Evolutionary conservation across 2,329 filamentous ascomycete species (phyloP), one percentile per base, ranked within the genome.

Genomic region (Plectosphaerella cucumerina): DNA sequence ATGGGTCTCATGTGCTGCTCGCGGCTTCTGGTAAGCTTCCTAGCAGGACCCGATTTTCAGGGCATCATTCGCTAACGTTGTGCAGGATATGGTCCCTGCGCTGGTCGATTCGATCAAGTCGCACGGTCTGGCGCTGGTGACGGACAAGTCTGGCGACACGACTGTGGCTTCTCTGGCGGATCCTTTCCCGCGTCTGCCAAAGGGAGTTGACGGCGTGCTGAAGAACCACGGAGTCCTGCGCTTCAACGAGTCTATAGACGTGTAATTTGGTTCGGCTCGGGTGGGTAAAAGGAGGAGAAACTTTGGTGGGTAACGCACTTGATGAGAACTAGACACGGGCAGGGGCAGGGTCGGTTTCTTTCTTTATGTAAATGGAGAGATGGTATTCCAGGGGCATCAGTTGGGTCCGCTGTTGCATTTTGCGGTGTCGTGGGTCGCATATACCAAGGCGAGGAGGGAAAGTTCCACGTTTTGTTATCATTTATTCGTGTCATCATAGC

Each of bases 1-100:
- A 99, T 99, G 94, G 94, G 94, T 3, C 68, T 99, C 62, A 89
- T 97, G 53, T 97, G 92, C 71, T 91, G 86, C 59, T 93, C 90
- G 31, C 82, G 87, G 58, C 76, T 99, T 56, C 70, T 99, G 74
- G 90, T 95, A 78, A 63, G 86, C 34, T 18, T 11, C 26, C 26
- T 31, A 6, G 12, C 12, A 37, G 12, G 14, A 6, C 12, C 12
- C 6, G 35, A 8, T 11, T 2, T 22, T 33, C 48, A 42, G 35
- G 45, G n/a, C 39, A 26, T 39, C 47, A n/a, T 37, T 43, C 52
- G 17, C 51, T 60, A 51, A 58, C 56, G 57, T 18, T 11, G n/a
- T 49, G 47, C 54, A 96, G 91, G 89, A 95, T 55, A 90, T 96
- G 74, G 92, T 97, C 9, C 94, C 94, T 1, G 90, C 92, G 3